phyloP scores from a whole-genome alignment of 2,329 filamentous ascomycete genomes.

The Stagonosporopsis rhizophila region DNA sequence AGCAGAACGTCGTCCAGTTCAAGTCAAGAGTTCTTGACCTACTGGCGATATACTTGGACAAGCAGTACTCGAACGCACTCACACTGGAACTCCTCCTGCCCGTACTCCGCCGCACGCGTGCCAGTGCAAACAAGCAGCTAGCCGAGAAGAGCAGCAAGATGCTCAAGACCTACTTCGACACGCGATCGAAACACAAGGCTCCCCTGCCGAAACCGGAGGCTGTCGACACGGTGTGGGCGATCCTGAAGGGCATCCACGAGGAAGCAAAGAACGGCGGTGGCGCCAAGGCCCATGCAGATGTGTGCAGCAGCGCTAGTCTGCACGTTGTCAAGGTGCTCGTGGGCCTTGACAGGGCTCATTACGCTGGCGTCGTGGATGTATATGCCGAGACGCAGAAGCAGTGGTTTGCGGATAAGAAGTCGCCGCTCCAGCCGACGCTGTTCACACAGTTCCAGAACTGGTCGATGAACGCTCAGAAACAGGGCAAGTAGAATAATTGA shows the following conservation, averaged over 20 bases:
- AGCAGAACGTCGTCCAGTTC: conserved; percentile 89
- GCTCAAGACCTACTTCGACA: conserved; percentile 74
- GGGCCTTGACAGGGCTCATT: conserved; percentile 53
- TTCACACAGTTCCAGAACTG: conserved; percentile 59
- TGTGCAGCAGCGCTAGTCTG: conserved; percentile 76
- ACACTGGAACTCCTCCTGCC: conserved; percentile 76
- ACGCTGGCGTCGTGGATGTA: conserved; percentile 48
- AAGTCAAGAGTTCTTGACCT: conserved; percentile 93
- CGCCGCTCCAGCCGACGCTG: conserved; percentile 51
- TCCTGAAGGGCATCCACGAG: conserved; percentile 72
- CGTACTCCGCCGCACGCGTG: conserved; percentile 76
- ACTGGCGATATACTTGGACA: conserved; percentile 82
- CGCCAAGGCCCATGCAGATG: conserved; percentile 74
- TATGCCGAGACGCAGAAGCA: conserved; percentile 54
- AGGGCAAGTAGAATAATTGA: conserved; percentile 27
- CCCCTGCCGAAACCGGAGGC: conserved; percentile 54
- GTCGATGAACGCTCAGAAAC: conserved; percentile 41
- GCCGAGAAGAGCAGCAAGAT: conserved; percentile 75
- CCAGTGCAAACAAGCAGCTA: conserved; percentile 78
- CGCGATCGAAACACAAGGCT: conserved; percentile 59
- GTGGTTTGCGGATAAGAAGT: conserved; percentile 53
- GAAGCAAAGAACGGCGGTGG: conserved; percentile 68
- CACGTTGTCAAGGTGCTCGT: conserved; percentile 70
- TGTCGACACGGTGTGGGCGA: conserved; percentile 57
- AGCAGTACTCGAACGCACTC: conserved; percentile 72